These are phyloP conservation scores for Pseudogymnoascus sp. DNA, from an alignment of 2,329 filamentous ascomycete genomes.

Conservation along the genomic window DNA sequence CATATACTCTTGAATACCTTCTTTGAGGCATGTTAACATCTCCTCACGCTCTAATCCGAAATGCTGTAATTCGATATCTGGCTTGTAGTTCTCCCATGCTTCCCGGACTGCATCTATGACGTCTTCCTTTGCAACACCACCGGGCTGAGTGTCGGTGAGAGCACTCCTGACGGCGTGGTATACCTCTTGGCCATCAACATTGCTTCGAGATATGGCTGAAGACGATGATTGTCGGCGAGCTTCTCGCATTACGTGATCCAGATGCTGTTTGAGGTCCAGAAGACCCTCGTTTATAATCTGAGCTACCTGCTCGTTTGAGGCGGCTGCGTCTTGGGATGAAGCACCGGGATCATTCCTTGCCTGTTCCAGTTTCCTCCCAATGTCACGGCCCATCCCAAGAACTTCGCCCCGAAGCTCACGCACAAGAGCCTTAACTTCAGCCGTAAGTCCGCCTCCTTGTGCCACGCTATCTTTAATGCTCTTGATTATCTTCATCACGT, in stretches of 20 bases:
- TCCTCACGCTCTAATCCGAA: slow-evolving; percentile 87
- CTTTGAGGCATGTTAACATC: slow-evolving; percentile 74
- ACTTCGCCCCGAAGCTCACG: slow-evolving; percentile 87
- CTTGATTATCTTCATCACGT: slow-evolving; percentile 72
- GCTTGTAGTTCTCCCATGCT: slow-evolving; percentile 90
- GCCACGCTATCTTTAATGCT: slow-evolving; percentile 87
- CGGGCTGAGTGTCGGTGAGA: slow-evolving; percentile 43
- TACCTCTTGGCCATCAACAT: slow-evolving; percentile 73
- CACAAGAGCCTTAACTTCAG: slow-evolving; percentile 84
- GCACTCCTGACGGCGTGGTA: slow-evolving; percentile 78
- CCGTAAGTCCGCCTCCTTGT: slow-evolving; percentile 79
- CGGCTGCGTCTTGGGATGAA: slow-evolving; percentile 36
- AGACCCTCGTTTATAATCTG: slow-evolving; percentile 74
- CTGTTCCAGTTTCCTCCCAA: slow-evolving; percentile 78
- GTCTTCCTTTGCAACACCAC: slow-evolving; percentile 64
- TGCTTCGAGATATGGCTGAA: slow-evolving; percentile 52
- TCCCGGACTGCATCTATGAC: slow-evolving; percentile 81
- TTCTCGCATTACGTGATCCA: slow-evolving; percentile 71
- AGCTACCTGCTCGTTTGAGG: slow-evolving; percentile 61
- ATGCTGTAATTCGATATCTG: slow-evolving; percentile 83
- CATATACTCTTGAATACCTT: slow-evolving; percentile 71
- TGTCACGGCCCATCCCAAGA: slow-evolving; percentile 85
- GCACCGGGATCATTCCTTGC: slow-evolving; percentile 37
- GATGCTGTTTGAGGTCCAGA: slow-evolving; percentile 72
- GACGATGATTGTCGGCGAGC: slow-evolving; percentile 60